Conservation (phyloP, 495 filamentous ascomycete genomes). For the Penicillium odoratum region DNA sequence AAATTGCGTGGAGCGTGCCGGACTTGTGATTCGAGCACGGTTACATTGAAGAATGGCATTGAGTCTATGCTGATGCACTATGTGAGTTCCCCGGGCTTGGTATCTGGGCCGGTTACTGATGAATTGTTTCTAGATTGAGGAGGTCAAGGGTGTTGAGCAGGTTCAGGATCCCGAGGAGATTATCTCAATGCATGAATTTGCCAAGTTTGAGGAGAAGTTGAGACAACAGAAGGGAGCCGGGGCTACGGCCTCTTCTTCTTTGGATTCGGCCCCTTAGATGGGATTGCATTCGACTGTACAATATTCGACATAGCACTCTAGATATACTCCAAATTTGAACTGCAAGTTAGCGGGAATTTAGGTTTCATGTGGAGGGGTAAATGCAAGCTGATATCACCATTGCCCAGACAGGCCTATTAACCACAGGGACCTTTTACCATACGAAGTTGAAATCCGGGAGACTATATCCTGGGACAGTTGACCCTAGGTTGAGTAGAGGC, state of each 20-base stretch:
- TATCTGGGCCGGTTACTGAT: slow-evolving; percentile 15
- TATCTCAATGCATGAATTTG: slow-evolving; percentile 85
- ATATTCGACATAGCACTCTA: slow-evolving; percentile 2
- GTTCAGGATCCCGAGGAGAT: slow-evolving; percentile 91
- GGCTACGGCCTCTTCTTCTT: slow-evolving; percentile 56
- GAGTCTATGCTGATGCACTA: slow-evolving; percentile 96
- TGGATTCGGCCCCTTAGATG: slow-evolving; percentile 57
- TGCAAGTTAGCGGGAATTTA: neutral
- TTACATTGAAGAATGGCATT: slow-evolving; percentile 94
- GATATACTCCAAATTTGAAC: neutral
- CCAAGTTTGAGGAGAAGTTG: slow-evolving; percentile 94
- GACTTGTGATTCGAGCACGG: slow-evolving; percentile 93
- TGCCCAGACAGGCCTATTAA: neutral
- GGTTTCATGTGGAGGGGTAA: neutral
- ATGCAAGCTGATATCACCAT: neutral
- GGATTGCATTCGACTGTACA: neutral
- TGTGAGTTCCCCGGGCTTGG: slow-evolving; percentile 36
- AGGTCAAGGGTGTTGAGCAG: slow-evolving; percentile 90
- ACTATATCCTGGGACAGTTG: neutral
- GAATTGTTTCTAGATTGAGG: slow-evolving; percentile 70
- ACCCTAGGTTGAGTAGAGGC: neutral
- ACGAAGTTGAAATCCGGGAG: neutral
- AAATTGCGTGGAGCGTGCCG: slow-evolving; percentile 92
- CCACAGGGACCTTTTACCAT: neutral
- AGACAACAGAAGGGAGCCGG: slow-evolving; percentile 68